phyloP scores from a whole-genome alignment of 306 rosid species.

The Clitoria ternatea region DNA sequence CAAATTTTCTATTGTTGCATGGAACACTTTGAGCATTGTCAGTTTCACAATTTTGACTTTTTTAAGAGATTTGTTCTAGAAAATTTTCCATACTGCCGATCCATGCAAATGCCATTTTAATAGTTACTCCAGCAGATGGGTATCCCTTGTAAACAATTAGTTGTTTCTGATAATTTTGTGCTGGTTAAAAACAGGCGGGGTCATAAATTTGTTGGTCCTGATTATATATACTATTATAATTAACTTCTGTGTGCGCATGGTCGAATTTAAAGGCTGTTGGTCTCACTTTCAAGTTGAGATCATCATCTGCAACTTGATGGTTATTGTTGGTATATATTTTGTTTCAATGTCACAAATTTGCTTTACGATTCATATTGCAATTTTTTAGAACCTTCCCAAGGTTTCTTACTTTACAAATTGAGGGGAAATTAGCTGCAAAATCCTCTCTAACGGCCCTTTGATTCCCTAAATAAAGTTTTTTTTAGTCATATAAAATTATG shows the following conservation, averaged over 20 bases:
- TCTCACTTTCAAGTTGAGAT: background rate
- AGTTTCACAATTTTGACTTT: background rate
- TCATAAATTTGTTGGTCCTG: background rate
- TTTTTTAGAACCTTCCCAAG: background rate
- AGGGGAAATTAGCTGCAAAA: background rate
- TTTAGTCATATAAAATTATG: background rate
- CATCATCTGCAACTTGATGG: background rate
- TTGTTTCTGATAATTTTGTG: constrained; percentile 2
- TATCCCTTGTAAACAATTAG: background rate
- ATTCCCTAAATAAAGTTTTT: background rate
- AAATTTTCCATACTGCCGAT: background rate
- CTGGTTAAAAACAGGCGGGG: background rate
- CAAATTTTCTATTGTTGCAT: background rate
- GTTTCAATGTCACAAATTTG: background rate
- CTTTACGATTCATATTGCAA: background rate
- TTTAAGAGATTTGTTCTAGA: background rate
- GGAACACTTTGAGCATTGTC: constrained; percentile 2
- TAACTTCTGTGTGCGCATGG: background rate
- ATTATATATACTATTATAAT: background rate
- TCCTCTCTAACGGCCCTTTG: background rate
- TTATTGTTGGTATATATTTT: background rate
- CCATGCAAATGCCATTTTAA: background rate
- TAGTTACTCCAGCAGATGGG: background rate
- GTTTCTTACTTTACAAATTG: background rate
- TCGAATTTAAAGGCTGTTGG: background rate